These are phyloP conservation scores for Salix purpurea DNA, from an alignment of 345 rosid genomes.

Conservation along the genomic window DNA sequence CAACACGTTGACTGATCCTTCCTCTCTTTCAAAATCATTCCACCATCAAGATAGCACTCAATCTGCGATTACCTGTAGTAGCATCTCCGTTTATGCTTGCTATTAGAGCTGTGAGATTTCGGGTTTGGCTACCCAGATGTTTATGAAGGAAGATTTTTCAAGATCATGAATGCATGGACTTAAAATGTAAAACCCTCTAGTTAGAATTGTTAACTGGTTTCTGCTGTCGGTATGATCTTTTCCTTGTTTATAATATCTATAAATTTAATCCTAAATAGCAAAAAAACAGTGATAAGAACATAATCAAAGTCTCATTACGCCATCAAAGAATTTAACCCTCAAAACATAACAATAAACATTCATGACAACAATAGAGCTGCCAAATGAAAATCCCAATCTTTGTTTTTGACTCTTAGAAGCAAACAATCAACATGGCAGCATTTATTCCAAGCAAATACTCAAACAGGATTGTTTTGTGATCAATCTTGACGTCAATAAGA, in stretches of 20 bases:
- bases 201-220: neutral
- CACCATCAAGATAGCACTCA: neutral
- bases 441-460: too few species aligned
- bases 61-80: too few species aligned
- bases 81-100: neutral
- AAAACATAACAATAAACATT: neutral
- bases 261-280: too few species aligned
- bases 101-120: neutral
- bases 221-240: neutral
- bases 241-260: neutral
- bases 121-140: neutral
- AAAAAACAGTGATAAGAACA: too few species aligned
- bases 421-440: too few species aligned
- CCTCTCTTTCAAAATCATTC: constrained; percentile 42
- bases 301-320: too few species aligned
- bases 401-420: neutral
- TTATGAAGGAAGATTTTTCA: neutral
- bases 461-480: too few species aligned
- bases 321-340: too few species aligned
- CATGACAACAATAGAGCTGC: neutral
- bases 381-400: neutral
- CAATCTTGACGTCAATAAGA: constrained; percentile 2
- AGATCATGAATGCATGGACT: neutral
- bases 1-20: constrained; percentile 29
- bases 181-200: neutral